Base-by-base conservation (phyloP, 768 basidiomycete genomes). In the Podaxis sp. region DNA sequence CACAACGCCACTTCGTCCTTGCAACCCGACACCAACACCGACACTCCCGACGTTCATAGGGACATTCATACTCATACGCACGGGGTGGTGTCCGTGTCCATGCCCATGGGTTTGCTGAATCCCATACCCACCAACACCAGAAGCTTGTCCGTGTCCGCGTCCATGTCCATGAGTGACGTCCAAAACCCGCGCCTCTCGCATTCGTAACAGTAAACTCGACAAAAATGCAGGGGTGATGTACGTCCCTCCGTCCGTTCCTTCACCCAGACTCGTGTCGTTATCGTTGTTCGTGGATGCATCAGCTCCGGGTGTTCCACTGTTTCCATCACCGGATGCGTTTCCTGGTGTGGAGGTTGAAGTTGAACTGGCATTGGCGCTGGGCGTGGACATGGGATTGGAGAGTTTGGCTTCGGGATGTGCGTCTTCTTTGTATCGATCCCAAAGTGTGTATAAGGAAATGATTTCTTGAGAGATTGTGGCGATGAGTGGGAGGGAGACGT, bases 401-500 rank as follows among this genome's bases (percentile, higher is more conserved):
- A 70, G 40, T 66, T 70, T 57, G 66, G 66, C 38, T 70, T 79
- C 77, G 3, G 77, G 74, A 9, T 80, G 70, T 3, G 76, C 77
- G 49, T 89, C 86, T 64, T 93, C 89, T 61, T 86, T 87, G 75
- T 93, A 94, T 8, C 85, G 79, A 42, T 92, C 90, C 94, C 96
- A 98, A 0, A 95, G 82, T 4, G 90, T 85, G 74, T 98, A 99
- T 38, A 97, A 75, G 3, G 90, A 86, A 59, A 98, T 82, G 66
- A 99, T 93, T 76, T 99, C 93, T 70, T 98, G 96, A 0, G 90
- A 85, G 68, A 97, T 89, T 44, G 90, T 88, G 28, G 93, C 86
- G 44, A 99, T 77, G 62, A 91, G 82, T 0, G 90, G 82, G 67
- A 96, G 82, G 55, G 89, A 94, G 62, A 98, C 87, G 75, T 95